Evolutionary conservation across 2,329 filamentous ascomycete species (phyloP), one percentile per base, ranked within the genome.

Genomic region (Fusarium sublunatum): DNA sequence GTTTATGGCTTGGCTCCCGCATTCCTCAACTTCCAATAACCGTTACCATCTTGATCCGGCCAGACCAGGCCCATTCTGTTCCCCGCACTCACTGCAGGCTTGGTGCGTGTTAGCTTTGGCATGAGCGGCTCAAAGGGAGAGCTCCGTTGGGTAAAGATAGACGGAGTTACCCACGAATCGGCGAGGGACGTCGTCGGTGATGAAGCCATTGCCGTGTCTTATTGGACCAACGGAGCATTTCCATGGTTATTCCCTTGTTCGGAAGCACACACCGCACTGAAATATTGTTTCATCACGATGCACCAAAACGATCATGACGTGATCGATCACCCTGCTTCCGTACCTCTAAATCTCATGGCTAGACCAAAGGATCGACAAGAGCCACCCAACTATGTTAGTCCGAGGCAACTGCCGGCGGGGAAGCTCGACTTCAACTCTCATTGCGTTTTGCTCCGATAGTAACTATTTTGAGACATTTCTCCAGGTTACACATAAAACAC

Each of bases 1-100:
- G 25, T 52, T 52, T n/a, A 15, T 38, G 49, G 49, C 41, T 52
- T 46, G 49, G 28, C 25, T 10, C 32, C 41, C 32, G 49, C 13
- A 28, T 39, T 29, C 39, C 34, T 22, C n/a, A 43, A 19, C 19
- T 8, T 28, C 6, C 4, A 28, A 35, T 24, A 19, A 4, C 32
- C n/a, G 22, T 11, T 1, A 25, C 31, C 6, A 36, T 43, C 22
- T 43, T 13, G 15, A 22, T 25, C 9, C 15, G 15, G 3, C n/a
- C 6, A 22, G 7, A 8, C n/a, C 15, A 19, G 11, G 24, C 22
- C 1, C 8, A 11, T 24, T 19, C 7, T 2, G 5, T 11, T 9
- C 6, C 7, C 4, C 9, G n/a, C 11, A 26, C 5, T 6, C 12
- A 9, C n/a, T 15, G 45, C 25, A 41, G 19, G 19, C 19, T 19